A percentile compares a stretch with the other conserved stretches of the same genome.
Conservation (phyloP, 208 protist genomes). For the Crithidia brevicula region DNA sequence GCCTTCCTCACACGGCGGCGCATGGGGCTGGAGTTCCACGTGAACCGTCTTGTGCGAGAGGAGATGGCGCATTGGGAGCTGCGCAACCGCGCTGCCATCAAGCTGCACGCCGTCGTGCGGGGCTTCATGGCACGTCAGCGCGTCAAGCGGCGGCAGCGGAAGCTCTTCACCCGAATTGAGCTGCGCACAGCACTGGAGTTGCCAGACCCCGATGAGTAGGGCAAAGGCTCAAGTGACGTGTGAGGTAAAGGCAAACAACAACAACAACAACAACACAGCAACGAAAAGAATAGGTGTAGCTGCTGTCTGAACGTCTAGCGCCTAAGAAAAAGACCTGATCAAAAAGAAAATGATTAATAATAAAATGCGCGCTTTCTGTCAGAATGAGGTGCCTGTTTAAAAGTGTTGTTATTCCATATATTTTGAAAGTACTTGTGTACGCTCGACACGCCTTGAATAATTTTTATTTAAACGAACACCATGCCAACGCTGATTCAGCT, state of each 20-base stretch:
- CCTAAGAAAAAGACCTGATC: no score
- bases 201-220: conserved; percentile 10
- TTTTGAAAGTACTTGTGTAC: no score
- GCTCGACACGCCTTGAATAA: no score
- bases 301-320: no score
- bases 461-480: no score
- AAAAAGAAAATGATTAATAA: no score
- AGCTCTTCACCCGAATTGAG: conserved; percentile 48
- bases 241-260: neutral
- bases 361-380: no score
- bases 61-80: conserved; percentile 47
- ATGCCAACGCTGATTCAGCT: no score
- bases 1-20: conserved; percentile 37
- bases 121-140: conserved; percentile 54
- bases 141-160: conserved; percentile 45
- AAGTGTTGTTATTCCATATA: no score
- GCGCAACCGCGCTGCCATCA: conserved; percentile 40
- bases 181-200: conserved; percentile 47
- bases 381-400: no score
- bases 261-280: neutral
- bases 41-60: conserved; percentile 21
- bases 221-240: no score
- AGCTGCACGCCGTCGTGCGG: conserved; percentile 51
- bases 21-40: conserved; percentile 35
- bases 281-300: no score